Conservation (phyloP, 202 grass and related monocot species). For the Schoenoplectus tabernaemontani region DNA sequence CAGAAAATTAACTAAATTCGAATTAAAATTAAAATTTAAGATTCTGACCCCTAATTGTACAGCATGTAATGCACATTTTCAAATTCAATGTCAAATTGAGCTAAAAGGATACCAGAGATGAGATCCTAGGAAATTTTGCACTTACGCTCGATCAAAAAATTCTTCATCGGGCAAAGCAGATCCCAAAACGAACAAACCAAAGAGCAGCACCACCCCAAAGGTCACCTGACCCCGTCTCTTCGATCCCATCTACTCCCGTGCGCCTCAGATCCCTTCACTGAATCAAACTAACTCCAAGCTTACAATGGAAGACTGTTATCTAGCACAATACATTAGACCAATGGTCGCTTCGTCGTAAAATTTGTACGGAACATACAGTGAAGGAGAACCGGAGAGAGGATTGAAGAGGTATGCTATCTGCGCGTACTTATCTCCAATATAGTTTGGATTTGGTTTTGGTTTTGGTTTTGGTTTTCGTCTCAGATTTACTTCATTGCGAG, state of each 20-base stretch:
- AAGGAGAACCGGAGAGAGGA: not conserved
- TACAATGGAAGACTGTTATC: not conserved
- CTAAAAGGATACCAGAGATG: not conserved
- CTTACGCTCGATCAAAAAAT: constrained; percentile 57
- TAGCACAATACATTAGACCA: not conserved
- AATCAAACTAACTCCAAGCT: not conserved
- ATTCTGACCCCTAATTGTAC: not conserved
- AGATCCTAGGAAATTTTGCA: constrained; percentile 2
- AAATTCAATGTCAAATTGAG: not conserved
- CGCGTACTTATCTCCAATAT: not conserved
- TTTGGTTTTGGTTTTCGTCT: constrained; percentile 29
- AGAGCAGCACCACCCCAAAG: constrained; percentile 19
- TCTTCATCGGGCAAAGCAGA: constrained; percentile 21
- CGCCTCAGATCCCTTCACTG: constrained; percentile 32
- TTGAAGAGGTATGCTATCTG: not conserved
- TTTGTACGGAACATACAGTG: not conserved
- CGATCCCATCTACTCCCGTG: constrained; percentile 19
- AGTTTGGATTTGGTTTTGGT: constrained; percentile 10
- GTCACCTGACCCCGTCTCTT: not conserved
- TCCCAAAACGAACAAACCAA: constrained; percentile 19
- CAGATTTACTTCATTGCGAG: constrained; percentile 32
- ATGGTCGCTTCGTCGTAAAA: not conserved
- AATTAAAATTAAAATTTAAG: constrained; percentile 1
- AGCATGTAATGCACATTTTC: constrained; percentile 25
- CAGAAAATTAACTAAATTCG: not conserved